Evolutionary conservation across 1,284 basidiomycete species (phyloP).

Genomic region (Phlebopus sp.): DNA sequence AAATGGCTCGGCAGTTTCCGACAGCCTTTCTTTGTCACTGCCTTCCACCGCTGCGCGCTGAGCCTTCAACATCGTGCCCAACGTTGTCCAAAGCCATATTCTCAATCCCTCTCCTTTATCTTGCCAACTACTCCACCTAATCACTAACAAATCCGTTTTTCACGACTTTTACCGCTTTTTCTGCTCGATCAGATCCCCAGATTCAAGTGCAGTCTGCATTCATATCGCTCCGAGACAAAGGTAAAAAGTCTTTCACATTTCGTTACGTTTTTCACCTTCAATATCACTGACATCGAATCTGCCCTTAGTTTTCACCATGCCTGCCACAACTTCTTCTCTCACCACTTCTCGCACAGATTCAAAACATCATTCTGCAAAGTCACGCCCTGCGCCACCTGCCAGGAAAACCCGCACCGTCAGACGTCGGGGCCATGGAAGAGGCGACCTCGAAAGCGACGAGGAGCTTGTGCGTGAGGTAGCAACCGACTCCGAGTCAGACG

Average conservation of each 20-base stretch:
- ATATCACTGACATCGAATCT: slow-evolving; percentile 10
- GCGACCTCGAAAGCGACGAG: slow-evolving; percentile 64
- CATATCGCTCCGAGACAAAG: slow-evolving; percentile 24
- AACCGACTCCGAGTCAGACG: slow-evolving; percentile 64
- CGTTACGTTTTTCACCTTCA: slow-evolving; percentile 14
- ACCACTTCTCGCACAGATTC: slow-evolving; percentile 24
- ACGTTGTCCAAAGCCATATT: slow-evolving; percentile 6
- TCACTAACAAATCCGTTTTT: slow-evolving; percentile 9
- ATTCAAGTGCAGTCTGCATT: slow-evolving; percentile 16
- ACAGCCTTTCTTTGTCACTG: slow-evolving; percentile 25
- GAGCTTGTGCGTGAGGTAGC: slow-evolving; percentile 66
- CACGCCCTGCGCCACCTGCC: slow-evolving; percentile 29
- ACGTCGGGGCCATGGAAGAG: slow-evolving; percentile 54
- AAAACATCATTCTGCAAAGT: slow-evolving; percentile 11
- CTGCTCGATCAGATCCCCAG: slow-evolving; percentile 23
- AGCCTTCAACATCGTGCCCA: slow-evolving; percentile 11
- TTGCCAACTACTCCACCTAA: slow-evolving; percentile 10
- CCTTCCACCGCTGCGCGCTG: slow-evolving; percentile 20
- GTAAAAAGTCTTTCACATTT: slow-evolving; percentile 12
- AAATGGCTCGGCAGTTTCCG: slow-evolving; percentile 26
- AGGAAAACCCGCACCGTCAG: slow-evolving; percentile 49
- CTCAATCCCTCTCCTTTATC: slow-evolving; percentile 15
- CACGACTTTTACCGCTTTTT: slow-evolving; percentile 19
- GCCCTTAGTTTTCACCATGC: slow-evolving; percentile 38
- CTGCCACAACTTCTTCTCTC: slow-evolving; percentile 37